A percentile compares a stretch with the other conserved stretches of the same genome.
Conservation (phyloP, 1,284 basidiomycete genomes). For the Vanrija sp. region DNA sequence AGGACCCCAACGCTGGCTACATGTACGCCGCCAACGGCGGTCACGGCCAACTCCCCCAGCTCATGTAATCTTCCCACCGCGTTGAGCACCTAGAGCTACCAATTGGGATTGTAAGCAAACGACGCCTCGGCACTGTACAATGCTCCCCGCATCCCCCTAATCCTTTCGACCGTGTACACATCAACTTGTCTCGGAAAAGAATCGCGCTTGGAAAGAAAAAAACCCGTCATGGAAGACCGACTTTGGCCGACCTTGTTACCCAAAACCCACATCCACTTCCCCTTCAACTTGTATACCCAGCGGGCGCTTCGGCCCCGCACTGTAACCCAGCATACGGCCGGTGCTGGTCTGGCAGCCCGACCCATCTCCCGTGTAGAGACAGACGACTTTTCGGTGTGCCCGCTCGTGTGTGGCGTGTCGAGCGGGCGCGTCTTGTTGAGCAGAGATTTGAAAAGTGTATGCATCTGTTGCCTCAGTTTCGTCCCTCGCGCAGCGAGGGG, state of each 20-base stretch:
- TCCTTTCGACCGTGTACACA: conserved; percentile 16
- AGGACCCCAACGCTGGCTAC: conserved; percentile 18
- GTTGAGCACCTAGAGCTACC: neutral
- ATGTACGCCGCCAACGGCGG: conserved; percentile 21
- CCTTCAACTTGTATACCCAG: conserved; percentile 10
- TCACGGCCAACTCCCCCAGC: conserved; percentile 13
- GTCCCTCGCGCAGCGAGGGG: neutral
- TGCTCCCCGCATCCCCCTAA: conserved; percentile 7
- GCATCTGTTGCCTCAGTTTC: conserved; percentile 15
- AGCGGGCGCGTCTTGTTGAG: conserved; percentile 24
- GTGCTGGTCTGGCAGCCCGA: conserved; percentile 1
- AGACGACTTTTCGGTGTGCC: conserved; percentile 20
- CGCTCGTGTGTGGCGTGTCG: conserved; percentile 16
- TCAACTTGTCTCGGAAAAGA: conserved; percentile 13
- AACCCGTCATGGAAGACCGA: neutral
- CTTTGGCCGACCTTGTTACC: neutral
- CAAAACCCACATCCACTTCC: neutral
- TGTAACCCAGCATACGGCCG: conserved; percentile 22
- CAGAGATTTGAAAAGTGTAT: conserved; percentile 25
- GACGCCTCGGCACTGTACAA: conserved; percentile 15
- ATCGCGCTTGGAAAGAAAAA: neutral
- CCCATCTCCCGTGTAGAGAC: conserved; percentile 21
- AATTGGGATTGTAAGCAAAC: conserved; percentile 3
- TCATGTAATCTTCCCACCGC: conserved; percentile 12
- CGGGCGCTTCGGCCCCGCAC: conserved; percentile 4